Evolutionary conservation across 129 eudicot genomes (phyloP), one percentile per base, ranked within the genome.

Genomic region (Lactuca sativa): DNA sequence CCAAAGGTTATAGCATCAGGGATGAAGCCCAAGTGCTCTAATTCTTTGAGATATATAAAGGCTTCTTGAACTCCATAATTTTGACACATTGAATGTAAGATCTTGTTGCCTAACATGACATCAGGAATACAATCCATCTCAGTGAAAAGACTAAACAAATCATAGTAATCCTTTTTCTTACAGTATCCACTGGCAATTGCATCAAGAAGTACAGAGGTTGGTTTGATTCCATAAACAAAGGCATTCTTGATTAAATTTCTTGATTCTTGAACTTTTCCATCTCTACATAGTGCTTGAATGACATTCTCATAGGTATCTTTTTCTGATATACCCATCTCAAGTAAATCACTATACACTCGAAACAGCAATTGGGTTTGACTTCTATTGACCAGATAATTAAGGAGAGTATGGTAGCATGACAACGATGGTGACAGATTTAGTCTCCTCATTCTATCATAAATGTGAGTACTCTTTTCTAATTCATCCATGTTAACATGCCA

Each of bases 151-250:
- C 88, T 85, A 13, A 82, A 17, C 37, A 93, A 71, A 82, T 93
- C 96, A 66, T 76, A 72, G 56, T 82, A 93, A 77, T 93, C 97
- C 77, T 75, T 83, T 81, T 93, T 93, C 62, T 75, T 78, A 80
- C 95, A 89, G 64, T 89, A 93, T 38, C 84, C 86, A 63, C 75
- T 36, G 9, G 79, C 78, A 82, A 89, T 80, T 53, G 85, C 84
- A 73, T 74, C 71, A 43, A 89, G 65, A 65, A 93, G 79, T 62
- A 80, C 25, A 59, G 61, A 68, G 30, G 47, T 79, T 4, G 95
- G 95, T 66, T 83, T 34, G 21, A 85, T 74, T 59, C 96, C 95
- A 71, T 17, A 59, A 73, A 31, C 59, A 36, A 32, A 67, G 30
- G 73, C 57, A 32, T 82, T 85, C 81, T 74, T 86, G 47, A 93